Conservation (phyloP, 352 stramenopile species). For the Phytophthora ramorum region DNA sequence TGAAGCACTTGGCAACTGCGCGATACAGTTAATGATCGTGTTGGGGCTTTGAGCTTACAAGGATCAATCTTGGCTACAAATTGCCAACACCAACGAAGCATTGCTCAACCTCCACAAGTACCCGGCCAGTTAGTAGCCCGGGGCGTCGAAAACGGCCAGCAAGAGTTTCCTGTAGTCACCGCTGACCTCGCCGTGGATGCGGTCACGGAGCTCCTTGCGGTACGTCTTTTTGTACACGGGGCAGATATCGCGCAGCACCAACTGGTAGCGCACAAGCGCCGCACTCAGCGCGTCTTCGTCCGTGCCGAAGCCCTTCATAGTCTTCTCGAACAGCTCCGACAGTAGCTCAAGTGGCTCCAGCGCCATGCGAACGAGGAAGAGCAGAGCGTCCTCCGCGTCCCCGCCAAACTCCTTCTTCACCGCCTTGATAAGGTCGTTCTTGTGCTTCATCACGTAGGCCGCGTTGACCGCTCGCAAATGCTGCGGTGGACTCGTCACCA, state of each 20-base stretch:
- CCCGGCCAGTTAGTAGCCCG: constrained; percentile 18
- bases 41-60: too few species aligned
- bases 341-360: constrained; percentile 65
- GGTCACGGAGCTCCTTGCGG: constrained; percentile 78
- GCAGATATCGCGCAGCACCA: constrained; percentile 74
- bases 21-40: too few species aligned
- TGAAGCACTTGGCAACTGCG: too few species aligned
- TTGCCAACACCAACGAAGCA: too few species aligned
- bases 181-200: constrained; percentile 82
- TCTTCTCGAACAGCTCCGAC: constrained; percentile 73
- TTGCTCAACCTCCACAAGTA: too few species aligned
- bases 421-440: constrained; percentile 64
- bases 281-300: constrained; percentile 70
- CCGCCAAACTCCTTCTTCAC: constrained; percentile 77
- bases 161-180: constrained; percentile 77
- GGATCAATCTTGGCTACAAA: too few species aligned
- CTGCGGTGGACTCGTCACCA: constrained; percentile 60
- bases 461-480: constrained; percentile 66
- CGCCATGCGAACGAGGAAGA: constrained; percentile 71
- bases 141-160: constrained; percentile 58
- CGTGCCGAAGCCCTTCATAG: constrained; percentile 82
- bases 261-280: constrained; percentile 80
- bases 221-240: constrained; percentile 83
- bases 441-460: constrained; percentile 67
- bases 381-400: constrained; percentile 56